Base-by-base conservation (phyloP, 2,329 filamentous ascomycete genomes). In the Talaromyces sp. region DNA sequence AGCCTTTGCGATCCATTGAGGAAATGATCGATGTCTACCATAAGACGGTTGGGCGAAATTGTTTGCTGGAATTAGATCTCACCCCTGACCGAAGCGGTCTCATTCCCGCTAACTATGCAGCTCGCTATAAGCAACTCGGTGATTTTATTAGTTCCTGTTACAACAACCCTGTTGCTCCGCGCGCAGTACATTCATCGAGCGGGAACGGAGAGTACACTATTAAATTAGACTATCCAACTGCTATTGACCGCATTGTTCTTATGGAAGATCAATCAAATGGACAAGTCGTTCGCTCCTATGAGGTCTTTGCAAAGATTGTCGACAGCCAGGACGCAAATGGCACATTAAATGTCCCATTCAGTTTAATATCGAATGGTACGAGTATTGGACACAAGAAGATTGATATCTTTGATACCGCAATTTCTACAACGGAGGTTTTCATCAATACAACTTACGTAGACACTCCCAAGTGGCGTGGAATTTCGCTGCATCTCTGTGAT, bases 21-120 rank as follows among this genome's bases (percentile, higher is more conserved):
- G 49, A 51, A 35, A 51, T 51, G 49, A 51, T 51, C 19, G 49
- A 51, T 17, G 49, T 51, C 14, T 51, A 51, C 16, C 49, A 51
- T 16, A 32, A 41, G 14, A 51, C 49, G n/a, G 49, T 51, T 6
- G 49, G 49, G 9, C 33, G 49, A 4, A 51, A 51, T 29, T 51
- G 49, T 35, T 41, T 46, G 11, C 49, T 51, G 0, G 49, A 51
- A 24, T 27, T 51, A 2, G 49, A 51, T 37, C 42, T 51, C 16
- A 51, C 49, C 11, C 49, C 49, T 11, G 49, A 51, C 4, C 41
- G 49, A 11, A 51, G 49, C 33, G 49, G 49, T 30, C 20, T 51
- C 3, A 51, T 51, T n/a, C 49, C 49, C 13, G 49, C 49, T 22
- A 46, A 10, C 16, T 51, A 51, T 29, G 49, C 49, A 36, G 49